Conservation (phyloP, 1,139 yeast genomes). For the Magnusiomyces suaveolens region DNA sequence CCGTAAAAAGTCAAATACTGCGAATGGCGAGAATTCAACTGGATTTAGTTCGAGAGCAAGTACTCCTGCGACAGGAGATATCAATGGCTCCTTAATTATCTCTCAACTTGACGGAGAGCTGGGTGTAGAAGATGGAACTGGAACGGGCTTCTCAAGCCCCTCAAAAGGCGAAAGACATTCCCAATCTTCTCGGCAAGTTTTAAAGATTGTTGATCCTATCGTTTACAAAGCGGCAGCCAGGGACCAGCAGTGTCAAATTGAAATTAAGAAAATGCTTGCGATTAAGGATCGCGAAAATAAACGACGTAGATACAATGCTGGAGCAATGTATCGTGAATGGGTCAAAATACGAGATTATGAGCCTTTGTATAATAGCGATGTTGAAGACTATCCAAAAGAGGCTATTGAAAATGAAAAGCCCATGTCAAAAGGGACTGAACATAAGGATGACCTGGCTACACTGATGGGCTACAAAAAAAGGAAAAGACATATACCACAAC, state of each 20-base stretch:
- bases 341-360: conserved; percentile 24
- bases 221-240: background rate
- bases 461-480: conserved; percentile 3
- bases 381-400: conserved; percentile 17
- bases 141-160: background rate
- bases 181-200: background rate
- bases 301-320: conserved; percentile 20
- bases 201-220: background rate
- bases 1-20: background rate
- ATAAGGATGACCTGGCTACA: conserved; percentile 1
- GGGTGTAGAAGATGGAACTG: background rate
- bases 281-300: conserved; percentile 21
- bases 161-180: background rate
- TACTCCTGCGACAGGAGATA: background rate
- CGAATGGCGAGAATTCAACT: background rate
- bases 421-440: background rate
- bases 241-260: conserved; percentile 9
- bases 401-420: conserved; percentile 1
- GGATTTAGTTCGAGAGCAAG: background rate
- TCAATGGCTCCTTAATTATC: background rate
- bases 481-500: conserved; percentile 3
- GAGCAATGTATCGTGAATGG: conserved; percentile 27
- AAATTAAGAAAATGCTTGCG: conserved; percentile 22
- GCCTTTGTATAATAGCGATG: conserved; percentile 30
- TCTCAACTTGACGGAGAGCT: background rate